phyloP scores from a whole-genome alignment of 1,284 basidiomycete genomes.

The Sporisorium exsertum region DNA sequence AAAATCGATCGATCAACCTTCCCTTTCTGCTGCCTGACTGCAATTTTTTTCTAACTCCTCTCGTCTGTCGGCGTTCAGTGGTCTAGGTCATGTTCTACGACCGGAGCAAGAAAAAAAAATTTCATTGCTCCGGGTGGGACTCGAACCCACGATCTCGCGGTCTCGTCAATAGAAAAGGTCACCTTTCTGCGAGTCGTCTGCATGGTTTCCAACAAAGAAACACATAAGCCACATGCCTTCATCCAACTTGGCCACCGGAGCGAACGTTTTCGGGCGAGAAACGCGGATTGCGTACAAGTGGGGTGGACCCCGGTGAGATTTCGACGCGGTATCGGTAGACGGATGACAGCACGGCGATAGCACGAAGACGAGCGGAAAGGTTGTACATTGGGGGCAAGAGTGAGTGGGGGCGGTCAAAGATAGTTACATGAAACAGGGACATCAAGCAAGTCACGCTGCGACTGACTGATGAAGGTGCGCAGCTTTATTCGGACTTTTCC shows the following conservation, averaged over 20 bases:
- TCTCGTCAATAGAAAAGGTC: slow-evolving; percentile 19
- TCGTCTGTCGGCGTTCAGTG: neutral
- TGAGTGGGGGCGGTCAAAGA: neutral
- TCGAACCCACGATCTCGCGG: slow-evolving; percentile 58
- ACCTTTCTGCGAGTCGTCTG: slow-evolving; percentile 33
- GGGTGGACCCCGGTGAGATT: no score
- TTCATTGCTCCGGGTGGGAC: slow-evolving; percentile 45
- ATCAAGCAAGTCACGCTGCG: neutral
- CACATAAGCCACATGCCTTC: slow-evolving; percentile 56
- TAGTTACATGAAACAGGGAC: neutral
- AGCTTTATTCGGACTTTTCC: slow-evolving; percentile 12
- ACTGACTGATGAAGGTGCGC: no score
- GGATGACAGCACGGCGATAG: no score
- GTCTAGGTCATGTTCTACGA: neutral
- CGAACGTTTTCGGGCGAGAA: slow-evolving; percentile 48
- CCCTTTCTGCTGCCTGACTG: no score
- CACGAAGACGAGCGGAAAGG: neutral
- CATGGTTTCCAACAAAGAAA: slow-evolving; percentile 35
- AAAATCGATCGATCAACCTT: no score
- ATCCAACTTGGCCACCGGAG: slow-evolving; percentile 56
- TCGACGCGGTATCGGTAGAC: no score
- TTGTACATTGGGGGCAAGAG: neutral
- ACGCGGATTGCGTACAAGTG: slow-evolving; percentile 13
- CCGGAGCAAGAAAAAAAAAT: slow-evolving; percentile 14
- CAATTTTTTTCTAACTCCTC: no score